These are phyloP conservation scores for Pseudogymnoascus sp. DNA, from an alignment of 2,329 filamentous ascomycete genomes.

Conservation along the genomic window DNA sequence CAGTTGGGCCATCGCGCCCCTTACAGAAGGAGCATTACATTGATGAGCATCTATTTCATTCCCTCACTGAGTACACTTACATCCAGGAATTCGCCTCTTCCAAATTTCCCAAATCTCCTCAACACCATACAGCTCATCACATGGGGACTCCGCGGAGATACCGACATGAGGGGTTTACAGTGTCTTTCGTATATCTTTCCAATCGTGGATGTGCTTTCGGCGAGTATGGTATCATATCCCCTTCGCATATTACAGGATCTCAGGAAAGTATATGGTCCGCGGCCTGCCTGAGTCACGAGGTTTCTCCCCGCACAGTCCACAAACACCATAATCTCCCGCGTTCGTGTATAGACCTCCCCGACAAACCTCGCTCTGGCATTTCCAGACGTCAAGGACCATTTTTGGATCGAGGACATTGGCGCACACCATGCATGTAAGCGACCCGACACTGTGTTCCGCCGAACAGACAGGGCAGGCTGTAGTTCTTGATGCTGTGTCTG, in stretches of 20 bases:
- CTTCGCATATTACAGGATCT: background rate
- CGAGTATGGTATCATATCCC: background rate
- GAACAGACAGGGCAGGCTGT: conserved; percentile 58
- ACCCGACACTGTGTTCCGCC: conserved; percentile 47
- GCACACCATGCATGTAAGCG: conserved; percentile 60
- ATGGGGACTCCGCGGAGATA: background rate
- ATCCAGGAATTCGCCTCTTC: background rate
- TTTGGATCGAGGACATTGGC: conserved; percentile 57
- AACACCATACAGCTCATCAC: background rate
- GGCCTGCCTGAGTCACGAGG: background rate
- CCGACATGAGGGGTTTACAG: background rate
- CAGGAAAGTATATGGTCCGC: background rate
- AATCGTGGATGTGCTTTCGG: background rate
- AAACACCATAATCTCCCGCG: conserved; percentile 60
- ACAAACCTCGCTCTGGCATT: conserved; percentile 52
- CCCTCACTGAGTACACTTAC: background rate
- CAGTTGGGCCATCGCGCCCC: background rate
- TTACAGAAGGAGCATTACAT: background rate
- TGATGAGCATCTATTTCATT: conserved; percentile 7
- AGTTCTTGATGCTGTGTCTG: background rate
- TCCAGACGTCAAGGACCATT: conserved; percentile 54
- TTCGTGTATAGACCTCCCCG: conserved; percentile 55
- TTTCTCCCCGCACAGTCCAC: conserved; percentile 56
- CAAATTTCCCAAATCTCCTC: conserved; percentile 3
- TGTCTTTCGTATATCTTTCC: background rate